Evolutionary conservation across 2,329 filamentous ascomycete genomes (phyloP), one percentile per base, ranked within the genome.

Genomic region (Teratosphaeria gauchensis): DNA sequence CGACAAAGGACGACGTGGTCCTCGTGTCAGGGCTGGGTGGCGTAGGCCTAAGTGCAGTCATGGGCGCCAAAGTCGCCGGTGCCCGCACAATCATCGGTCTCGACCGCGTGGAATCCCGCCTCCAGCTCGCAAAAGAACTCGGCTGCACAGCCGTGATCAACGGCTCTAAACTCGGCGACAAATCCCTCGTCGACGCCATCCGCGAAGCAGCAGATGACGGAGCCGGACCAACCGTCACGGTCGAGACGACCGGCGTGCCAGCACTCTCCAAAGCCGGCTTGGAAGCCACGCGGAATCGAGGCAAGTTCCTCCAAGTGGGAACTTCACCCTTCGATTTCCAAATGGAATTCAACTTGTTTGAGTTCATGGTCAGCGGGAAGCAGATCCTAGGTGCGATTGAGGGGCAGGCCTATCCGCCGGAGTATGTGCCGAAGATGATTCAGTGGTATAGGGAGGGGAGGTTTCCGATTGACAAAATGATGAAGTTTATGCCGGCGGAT

Each of bases 261-360:
- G 59, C 73, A 46, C 60, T 81, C 58, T 68, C 81, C 16, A 69
- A 75, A 8, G 75, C 75, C 3, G 74, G 73, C 1, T 61, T 80
- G 1, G 70, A 76, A 1, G 73, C 74, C 35, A 74, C 78, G 4
- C 68, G 76, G 12, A 74, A 75, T 32, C 73, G 73, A 58, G 80
- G 79, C 1, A 77, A 77, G 60, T 72, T 81, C 30, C 73, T 82
- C 5, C 77, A 81, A 62, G 76, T 82, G 19, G 80, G 80, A 0
- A 76, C 75, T 0, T 74, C 79, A 4, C 74, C 76, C 48, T 72
- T 75, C 2, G 74, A 76, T 1, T 70, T 74, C 5, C 71, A 72
- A n/a, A 58, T 81, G 21, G 60, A 68, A 3, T 61, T 82, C 3
- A 72, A 75, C 7, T 72, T 78, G 48, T 75, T 76, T 19, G 68